Conservation (phyloP, 495 filamentous ascomycete genomes). For the Lasiosphaeris hirsuta region DNA sequence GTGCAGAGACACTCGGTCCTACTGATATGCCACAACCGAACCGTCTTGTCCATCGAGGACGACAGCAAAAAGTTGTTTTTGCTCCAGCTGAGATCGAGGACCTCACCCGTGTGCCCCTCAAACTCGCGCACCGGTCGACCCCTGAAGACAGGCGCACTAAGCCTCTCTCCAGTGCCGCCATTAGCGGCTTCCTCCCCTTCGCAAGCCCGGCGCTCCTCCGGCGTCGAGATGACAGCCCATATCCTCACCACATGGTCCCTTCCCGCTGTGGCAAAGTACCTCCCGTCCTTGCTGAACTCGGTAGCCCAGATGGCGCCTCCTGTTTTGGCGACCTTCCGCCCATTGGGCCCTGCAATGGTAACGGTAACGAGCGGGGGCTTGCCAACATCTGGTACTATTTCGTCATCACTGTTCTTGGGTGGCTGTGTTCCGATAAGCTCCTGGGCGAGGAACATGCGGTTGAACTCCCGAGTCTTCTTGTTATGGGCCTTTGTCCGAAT, state of each 20-base stretch:
- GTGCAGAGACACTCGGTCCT: conserved; percentile 85
- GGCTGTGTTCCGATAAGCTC: conserved; percentile 59
- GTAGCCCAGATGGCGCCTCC: conserved; percentile 81
- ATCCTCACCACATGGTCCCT: conserved; percentile 83
- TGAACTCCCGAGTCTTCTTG: conserved; percentile 81
- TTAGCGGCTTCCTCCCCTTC: conserved; percentile 66
- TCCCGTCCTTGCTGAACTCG: conserved; percentile 91
- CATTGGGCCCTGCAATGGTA: conserved; percentile 37
- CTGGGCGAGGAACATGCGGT: conserved; percentile 86
- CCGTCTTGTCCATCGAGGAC: conserved; percentile 98
- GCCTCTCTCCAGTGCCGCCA: conserved; percentile 49
- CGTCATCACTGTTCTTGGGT: conserved; percentile 9
- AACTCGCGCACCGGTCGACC: conserved; percentile 74
- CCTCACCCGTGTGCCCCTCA: conserved; percentile 77
- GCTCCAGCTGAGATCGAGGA: conserved; percentile 94
- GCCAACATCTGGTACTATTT: not conserved
- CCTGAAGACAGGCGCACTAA: conserved; percentile 92
- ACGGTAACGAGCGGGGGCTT: conserved; percentile 35
- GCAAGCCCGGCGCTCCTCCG: conserved; percentile 69
- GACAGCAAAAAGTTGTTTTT: conserved; percentile 98
- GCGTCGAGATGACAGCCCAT: conserved; percentile 83
- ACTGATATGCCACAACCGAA: conserved; percentile 89
- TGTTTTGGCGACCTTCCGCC: conserved; percentile 30
- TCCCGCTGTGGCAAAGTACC: conserved; percentile 83
- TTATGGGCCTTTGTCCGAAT: conserved; percentile 77